These are phyloP conservation scores for Globisporangium parvum DNA, from an alignment of 352 stramenopile species.

Conservation along the genomic window DNA sequence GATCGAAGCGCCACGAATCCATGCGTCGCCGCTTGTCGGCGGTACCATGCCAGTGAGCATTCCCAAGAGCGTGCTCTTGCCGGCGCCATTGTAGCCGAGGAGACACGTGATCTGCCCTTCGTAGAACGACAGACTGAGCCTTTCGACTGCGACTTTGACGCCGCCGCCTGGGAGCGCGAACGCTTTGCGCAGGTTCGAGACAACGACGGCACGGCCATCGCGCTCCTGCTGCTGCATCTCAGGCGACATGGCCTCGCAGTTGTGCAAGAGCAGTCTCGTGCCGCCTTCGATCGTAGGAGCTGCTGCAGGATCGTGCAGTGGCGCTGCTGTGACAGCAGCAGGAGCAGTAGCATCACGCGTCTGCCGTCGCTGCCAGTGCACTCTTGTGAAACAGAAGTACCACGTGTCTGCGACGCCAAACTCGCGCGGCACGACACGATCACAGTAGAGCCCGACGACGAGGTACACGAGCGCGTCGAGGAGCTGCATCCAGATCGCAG, in stretches of 20 bases:
- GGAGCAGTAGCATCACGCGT: neutral
- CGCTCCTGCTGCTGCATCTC: constrained; percentile 50
- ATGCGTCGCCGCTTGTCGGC: constrained; percentile 48
- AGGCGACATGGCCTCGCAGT: constrained; percentile 23
- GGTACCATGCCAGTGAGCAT: constrained; percentile 75
- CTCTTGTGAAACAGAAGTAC: constrained; percentile 82
- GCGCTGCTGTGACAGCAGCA: too few relatives aligned
- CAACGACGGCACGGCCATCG: constrained; percentile 47
- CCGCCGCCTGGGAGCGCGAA: constrained; percentile 56
- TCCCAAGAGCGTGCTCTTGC: constrained; percentile 86
- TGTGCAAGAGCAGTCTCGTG: neutral
- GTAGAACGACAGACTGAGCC: constrained; percentile 84
- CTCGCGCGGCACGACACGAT: constrained; percentile 90
- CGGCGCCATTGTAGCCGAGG: constrained; percentile 93
- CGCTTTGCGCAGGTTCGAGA: constrained; percentile 57
- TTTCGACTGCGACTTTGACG: constrained; percentile 85
- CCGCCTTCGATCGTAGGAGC: neutral
- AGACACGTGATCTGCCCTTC: constrained; percentile 93
- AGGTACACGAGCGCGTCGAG: constrained; percentile 89
- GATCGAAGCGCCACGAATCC: constrained; percentile 50
- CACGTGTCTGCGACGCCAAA: constrained; percentile 86
- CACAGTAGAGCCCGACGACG: constrained; percentile 85
- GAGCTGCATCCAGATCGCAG: constrained; percentile 76
- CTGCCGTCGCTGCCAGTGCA: constrained; percentile 51
- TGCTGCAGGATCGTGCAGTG: neutral